These are phyloP conservation scores for Auriscalpium vulgare DNA, from an alignment of 768 basidiomycete genomes.

Conservation along the genomic window DNA sequence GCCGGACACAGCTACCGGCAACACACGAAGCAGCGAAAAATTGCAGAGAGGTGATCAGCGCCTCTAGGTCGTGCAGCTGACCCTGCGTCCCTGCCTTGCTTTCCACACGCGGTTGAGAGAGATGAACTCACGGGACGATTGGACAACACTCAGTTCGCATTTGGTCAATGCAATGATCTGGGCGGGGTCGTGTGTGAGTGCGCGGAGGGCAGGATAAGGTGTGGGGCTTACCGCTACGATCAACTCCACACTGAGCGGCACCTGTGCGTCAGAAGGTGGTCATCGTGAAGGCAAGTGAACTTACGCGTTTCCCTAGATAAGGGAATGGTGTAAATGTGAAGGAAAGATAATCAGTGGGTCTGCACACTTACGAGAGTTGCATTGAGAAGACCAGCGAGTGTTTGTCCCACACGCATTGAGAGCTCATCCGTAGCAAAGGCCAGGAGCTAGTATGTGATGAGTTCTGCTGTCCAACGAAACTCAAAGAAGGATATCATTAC, in stretches of 20 bases:
- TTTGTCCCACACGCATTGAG: conserved; percentile 75
- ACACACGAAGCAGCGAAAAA: too few relatives aligned
- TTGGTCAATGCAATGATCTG: conserved; percentile 39
- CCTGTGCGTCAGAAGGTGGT: too few relatives aligned
- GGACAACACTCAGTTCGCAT: conserved; percentile 37
- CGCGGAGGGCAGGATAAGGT: neutral
- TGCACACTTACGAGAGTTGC: conserved; percentile 59
- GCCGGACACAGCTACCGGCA: too few relatives aligned
- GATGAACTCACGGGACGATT: conserved; percentile 31
- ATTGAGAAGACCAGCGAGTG: conserved; percentile 76
- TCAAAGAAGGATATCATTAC: conserved; percentile 23
- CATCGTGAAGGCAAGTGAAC: neutral
- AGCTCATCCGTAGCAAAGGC: conserved; percentile 84
- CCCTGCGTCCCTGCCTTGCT: too few relatives aligned
- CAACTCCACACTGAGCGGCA: conserved; percentile 28
- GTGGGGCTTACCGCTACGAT: conserved; percentile 30
- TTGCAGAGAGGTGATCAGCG: too few relatives aligned
- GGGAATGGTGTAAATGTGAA: neutral
- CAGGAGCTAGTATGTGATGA: conserved; percentile 41
- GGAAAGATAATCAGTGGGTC: conserved; percentile 1
- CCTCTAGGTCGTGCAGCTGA: too few relatives aligned
- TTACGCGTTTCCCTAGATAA: conserved; percentile 22
- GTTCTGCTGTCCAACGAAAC: neutral
- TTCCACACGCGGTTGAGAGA: neutral
- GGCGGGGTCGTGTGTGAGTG: conserved; percentile 7